Evolutionary conservation across 352 stramenopile species (phyloP).

Genomic region (Phytophthora agathidicida): DNA sequence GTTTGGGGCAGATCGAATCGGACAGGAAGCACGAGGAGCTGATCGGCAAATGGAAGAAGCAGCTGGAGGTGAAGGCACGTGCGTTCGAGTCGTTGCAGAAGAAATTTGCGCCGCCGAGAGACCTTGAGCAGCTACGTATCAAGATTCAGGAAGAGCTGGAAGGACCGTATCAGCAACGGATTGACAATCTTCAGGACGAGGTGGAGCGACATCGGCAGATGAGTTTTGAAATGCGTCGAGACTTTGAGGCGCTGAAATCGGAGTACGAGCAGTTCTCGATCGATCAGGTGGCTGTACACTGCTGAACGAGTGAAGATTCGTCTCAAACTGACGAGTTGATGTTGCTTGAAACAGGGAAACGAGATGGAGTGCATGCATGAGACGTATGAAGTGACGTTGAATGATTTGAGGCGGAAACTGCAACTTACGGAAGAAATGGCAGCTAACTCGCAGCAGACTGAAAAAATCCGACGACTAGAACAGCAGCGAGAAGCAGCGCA

Average conservation of each 20-base stretch:
- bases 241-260: conserved; percentile 83
- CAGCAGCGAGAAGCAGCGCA: conserved; percentile 55
- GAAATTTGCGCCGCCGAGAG: conserved; percentile 79
- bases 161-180: conserved; percentile 69
- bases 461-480: conserved; percentile 58
- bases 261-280: conserved; percentile 87
- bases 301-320: background rate
- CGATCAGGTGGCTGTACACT: conserved; percentile 49
- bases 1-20: conserved; percentile 58
- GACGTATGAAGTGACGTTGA: conserved; percentile 66
- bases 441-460: conserved; percentile 39
- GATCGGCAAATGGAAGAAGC: conserved; percentile 84
- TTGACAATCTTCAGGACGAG: conserved; percentile 67
- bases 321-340: background rate
- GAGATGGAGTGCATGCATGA: conserved; percentile 80
- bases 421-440: conserved; percentile 46
- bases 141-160: conserved; percentile 88
- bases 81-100: conserved; percentile 86
- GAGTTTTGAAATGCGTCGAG: conserved; percentile 68
- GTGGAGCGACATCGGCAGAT: conserved; percentile 75
- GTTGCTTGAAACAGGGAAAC: conserved; percentile 41
- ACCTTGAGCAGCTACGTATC: conserved; percentile 81
- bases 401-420: conserved; percentile 63
- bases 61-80: conserved; percentile 80
- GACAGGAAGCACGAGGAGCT: conserved; percentile 85